Base-by-base conservation (phyloP, 1,284 basidiomycete genomes). In the Moniliophthora roreri region DNA sequence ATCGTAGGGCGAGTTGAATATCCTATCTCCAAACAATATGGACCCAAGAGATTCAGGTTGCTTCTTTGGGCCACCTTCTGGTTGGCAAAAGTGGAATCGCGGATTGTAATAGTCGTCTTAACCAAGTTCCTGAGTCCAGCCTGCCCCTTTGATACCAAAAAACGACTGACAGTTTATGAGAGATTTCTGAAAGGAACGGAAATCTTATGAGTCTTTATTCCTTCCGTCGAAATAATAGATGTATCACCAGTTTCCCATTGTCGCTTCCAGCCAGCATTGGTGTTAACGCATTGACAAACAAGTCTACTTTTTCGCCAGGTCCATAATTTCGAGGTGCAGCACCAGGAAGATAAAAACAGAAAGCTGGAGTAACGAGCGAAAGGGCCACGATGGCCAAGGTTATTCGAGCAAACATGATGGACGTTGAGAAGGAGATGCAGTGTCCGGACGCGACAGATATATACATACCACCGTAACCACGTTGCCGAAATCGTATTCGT, bases 21-120 rank as follows among this genome's bases (percentile, higher is more conserved):
- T 95, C 56, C 96, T 82, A 75, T 99, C 96, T 26, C 96, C 96
- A 63, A 98, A 98, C 13, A 99, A 76, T 58, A 97, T 95, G 26
- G 92, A 93, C 4, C 96, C 96, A 23, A 99, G 76, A 1, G 88
- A 91, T 70, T 97, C 95, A 11, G 91, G 85, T 66, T 94, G 87
- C 62, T 87, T 85, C 64, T 85, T 72, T 1, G 88, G 85, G 3
- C 92, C 93, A 6, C 78, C 85, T 47, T 81, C 73, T 5, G 96
- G 96, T 58, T 81, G 64, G 66, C 96, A 98, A 70, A 98, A 98
- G 59, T 87, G 87, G 61, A 98, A 91, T 40, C 76, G 75, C 1
- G 86, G 81, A 62, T 93, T 85, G 72, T 96, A 96, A 70, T 94
- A 96, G 69, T 96, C 93, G 66, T 93, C 91, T 79, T 55, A 50